phyloP scores from a whole-genome alignment of 2,329 filamentous ascomycete species.

The Paramyrothecium roridum region DNA sequence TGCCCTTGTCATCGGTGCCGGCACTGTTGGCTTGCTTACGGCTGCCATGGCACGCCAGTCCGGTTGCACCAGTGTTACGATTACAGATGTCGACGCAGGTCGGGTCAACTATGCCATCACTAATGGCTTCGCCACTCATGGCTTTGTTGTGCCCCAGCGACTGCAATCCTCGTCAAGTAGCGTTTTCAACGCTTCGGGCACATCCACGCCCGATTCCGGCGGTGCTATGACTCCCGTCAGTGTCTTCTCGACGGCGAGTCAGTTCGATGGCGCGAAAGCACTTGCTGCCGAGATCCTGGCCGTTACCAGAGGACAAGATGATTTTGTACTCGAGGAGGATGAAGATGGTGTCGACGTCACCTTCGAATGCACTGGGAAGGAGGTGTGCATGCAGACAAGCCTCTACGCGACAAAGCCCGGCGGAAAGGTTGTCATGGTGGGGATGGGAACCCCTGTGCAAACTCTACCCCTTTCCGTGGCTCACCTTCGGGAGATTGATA shows the following conservation, averaged over 20 bases:
- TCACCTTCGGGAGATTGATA: slow-evolving; percentile 71
- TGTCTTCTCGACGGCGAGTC: slow-evolving; percentile 42
- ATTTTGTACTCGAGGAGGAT: slow-evolving; percentile 48
- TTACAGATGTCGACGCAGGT: slow-evolving; percentile 57
- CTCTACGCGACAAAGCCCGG: slow-evolving; percentile 69
- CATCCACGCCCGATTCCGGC: slow-evolving; percentile 39
- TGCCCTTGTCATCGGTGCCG: slow-evolving; percentile 62
- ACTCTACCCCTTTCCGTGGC: slow-evolving; percentile 71
- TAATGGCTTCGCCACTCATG: slow-evolving; percentile 58
- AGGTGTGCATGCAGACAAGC: slow-evolving; percentile 70
- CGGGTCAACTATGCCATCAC: slow-evolving; percentile 59
- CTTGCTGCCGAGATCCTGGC: slow-evolving; percentile 48
- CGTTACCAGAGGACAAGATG: slow-evolving; percentile 24
- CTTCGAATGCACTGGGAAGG: slow-evolving; percentile 77
- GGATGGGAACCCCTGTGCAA: slow-evolving; percentile 76
- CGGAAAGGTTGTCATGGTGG: slow-evolving; percentile 72
- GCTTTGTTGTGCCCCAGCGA: slow-evolving; percentile 48
- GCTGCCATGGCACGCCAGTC: slow-evolving; percentile 60
- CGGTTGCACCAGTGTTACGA: slow-evolving; percentile 56
- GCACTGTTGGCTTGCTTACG: slow-evolving; percentile 60
- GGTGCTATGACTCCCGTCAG: slow-evolving; percentile 39
- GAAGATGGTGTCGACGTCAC: slow-evolving; percentile 66
- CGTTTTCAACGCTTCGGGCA: slow-evolving; percentile 33
- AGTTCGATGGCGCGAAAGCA: slow-evolving; percentile 47
- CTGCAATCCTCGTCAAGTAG: slow-evolving; percentile 40